A percentile compares a stretch with the other conserved stretches of the same genome.
phyloP scores from a whole-genome alignment of 768 basidiomycete genomes.

The Mrakia blollopis region DNA sequence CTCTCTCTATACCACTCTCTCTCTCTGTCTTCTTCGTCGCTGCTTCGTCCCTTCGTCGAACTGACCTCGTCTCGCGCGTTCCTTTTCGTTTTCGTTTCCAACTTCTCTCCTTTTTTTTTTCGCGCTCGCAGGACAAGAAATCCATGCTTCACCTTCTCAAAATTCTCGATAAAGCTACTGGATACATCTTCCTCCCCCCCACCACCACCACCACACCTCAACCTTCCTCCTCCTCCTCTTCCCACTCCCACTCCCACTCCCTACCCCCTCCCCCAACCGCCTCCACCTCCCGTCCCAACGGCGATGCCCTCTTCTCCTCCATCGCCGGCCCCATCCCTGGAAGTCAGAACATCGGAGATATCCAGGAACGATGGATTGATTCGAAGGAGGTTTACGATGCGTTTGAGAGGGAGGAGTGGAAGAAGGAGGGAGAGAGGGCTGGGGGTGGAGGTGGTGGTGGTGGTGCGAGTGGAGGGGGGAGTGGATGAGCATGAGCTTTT shows the following conservation, averaged over 20 bases:
- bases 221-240: no score
- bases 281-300: constrained; percentile 51
- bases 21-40: not conserved
- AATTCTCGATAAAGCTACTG: constrained; percentile 82
- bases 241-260: constrained; percentile 41
- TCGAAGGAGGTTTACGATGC: constrained; percentile 74
- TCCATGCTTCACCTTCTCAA: constrained; percentile 87
- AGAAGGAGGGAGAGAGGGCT: constrained; percentile 60
- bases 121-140: constrained; percentile 69
- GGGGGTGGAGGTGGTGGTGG: not conserved
- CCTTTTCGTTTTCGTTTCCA: not conserved
- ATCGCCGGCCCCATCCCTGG: constrained; percentile 45
- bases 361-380: constrained; percentile 94
- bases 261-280: constrained; percentile 32
- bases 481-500: no score
- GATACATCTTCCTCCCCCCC: constrained; percentile 69
- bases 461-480: no score
- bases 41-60: not conserved
- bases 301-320: constrained; percentile 61
- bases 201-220: constrained; percentile 37
- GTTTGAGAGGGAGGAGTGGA: constrained; percentile 71
- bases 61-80: no score
- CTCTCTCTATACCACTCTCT: no score
- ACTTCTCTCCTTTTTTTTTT: not conserved
- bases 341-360: constrained; percentile 56